These are phyloP conservation scores for Sphagnurus paluster DNA, from an alignment of 1,284 basidiomycete species.

Conservation along the genomic window DNA sequence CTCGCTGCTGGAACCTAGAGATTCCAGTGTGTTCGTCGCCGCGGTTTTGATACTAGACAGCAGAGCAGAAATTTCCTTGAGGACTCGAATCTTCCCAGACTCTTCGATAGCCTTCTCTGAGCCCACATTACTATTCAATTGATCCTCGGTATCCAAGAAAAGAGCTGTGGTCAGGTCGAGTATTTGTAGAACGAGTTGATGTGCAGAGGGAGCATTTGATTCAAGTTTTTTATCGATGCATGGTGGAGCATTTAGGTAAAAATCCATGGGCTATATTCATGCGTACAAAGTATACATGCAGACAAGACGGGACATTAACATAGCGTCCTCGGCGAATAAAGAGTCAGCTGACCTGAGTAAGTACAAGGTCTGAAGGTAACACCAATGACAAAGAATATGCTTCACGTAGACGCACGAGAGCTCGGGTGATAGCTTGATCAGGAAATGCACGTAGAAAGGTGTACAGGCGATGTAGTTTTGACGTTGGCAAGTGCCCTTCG, in stretches of 20 bases:
- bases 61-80: constrained; percentile 10
- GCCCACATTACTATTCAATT: not conserved
- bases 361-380: constrained; percentile 33
- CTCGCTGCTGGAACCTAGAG: not conserved
- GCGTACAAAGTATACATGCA: constrained; percentile 21
- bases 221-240: constrained; percentile 20
- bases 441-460: constrained; percentile 22
- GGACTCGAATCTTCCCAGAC: constrained; percentile 8
- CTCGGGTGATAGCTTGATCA: constrained; percentile 13
- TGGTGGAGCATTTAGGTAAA: constrained; percentile 27
- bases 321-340: constrained; percentile 14
- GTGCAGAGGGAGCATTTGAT: constrained; percentile 17
- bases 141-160: constrained; percentile 26
- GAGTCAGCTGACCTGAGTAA: constrained; percentile 41
- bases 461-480: constrained; percentile 10
- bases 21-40: constrained; percentile 7
- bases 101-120: constrained; percentile 5
- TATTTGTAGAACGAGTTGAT: constrained; percentile 26
- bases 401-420: constrained; percentile 26
- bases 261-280: constrained; percentile 37
- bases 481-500: not conserved
- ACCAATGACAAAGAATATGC: constrained; percentile 26
- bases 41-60: constrained; percentile 12
- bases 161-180: constrained; percentile 30
- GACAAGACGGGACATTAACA: constrained; percentile 23